Conservation (phyloP, 2,329 filamentous ascomycete genomes). For the Dactylella cylindrospora region DNA sequence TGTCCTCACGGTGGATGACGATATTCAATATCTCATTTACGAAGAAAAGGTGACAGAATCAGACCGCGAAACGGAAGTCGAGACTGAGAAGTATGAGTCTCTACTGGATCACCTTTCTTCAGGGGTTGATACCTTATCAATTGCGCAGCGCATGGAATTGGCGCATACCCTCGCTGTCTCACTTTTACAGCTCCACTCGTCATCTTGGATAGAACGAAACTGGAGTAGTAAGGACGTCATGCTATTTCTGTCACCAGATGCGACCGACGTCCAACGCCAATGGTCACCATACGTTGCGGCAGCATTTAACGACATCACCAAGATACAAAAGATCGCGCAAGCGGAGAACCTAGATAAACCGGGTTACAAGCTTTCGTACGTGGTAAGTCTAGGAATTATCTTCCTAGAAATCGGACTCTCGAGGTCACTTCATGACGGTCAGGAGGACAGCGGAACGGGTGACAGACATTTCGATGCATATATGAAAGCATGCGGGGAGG, state of each 20-base stretch:
- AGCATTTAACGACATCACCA: conserved; percentile 7
- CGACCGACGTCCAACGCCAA: conserved; percentile 2
- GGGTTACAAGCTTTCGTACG: conserved; percentile 6
- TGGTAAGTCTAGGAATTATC: conserved; percentile 7
- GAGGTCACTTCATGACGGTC: not conserved
- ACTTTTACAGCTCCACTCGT: conserved; percentile 9
- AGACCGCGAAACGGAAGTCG: not conserved
- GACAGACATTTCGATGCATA: conserved; percentile 13
- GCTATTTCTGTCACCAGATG: conserved; percentile 7
- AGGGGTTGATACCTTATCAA: conserved; percentile 1
- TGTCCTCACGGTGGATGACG: conserved; percentile 1
- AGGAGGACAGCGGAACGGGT: not conserved
- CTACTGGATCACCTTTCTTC: conserved; percentile 8
- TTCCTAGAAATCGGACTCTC: conserved; percentile 19
- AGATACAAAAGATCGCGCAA: conserved; percentile 11
- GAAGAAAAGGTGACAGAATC: not conserved
- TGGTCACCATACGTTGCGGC: conserved; percentile 12
- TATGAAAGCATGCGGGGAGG: conserved; percentile 8
- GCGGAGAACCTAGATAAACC: not conserved
- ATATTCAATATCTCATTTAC: conserved; percentile 9
- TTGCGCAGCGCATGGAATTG: conserved; percentile 6
- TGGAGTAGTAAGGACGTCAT: conserved; percentile 17
- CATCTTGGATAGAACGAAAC: conserved; percentile 8
- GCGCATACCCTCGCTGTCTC: conserved; percentile 10
- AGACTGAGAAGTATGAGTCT: conserved; percentile 3